These are phyloP conservation scores for Boletus rubescentipes DNA, from an alignment of 768 basidiomycete species.

Conservation along the genomic window DNA sequence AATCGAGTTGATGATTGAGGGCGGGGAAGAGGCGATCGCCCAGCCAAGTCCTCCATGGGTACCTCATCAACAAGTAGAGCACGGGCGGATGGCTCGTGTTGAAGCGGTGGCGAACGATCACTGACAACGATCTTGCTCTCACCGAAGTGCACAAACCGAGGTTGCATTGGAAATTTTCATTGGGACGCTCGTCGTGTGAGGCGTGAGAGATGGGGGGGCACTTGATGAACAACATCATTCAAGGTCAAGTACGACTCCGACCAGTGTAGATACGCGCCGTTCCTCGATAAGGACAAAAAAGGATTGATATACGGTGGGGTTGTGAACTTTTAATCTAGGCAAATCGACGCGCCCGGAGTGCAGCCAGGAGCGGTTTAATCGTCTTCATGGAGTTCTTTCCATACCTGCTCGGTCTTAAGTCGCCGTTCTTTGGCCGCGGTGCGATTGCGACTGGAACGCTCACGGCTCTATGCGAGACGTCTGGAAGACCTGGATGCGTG, in stretches of 20 bases:
- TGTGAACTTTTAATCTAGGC: neutral
- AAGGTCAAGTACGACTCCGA: neutral
- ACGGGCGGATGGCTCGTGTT: neutral
- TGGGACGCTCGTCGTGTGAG: neutral
- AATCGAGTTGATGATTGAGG: neutral
- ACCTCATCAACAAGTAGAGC: slow-evolving; percentile 7
- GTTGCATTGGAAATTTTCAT: neutral
- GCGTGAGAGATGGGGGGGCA: neutral
- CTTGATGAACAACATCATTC: neutral
- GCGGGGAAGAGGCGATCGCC: slow-evolving; percentile 24
- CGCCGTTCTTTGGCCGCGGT: slow-evolving; percentile 57
- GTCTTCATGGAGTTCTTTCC: slow-evolving; percentile 59
- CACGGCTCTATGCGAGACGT: slow-evolving; percentile 47
- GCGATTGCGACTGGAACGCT: slow-evolving; percentile 59
- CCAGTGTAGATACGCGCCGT: neutral
- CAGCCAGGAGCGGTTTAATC: slow-evolving; percentile 20
- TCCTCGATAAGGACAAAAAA: neutral
- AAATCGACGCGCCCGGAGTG: neutral
- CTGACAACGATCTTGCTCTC: neutral
- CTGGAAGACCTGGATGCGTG: neutral
- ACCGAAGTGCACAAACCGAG: neutral
- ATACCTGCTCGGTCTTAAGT: slow-evolving; percentile 56
- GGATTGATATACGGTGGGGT: neutral
- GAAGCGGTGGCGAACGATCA: neutral
- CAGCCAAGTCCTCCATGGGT: slow-evolving; percentile 35